Conservation (phyloP, 1,284 basidiomycete species). For the Pterulicium gracile region DNA sequence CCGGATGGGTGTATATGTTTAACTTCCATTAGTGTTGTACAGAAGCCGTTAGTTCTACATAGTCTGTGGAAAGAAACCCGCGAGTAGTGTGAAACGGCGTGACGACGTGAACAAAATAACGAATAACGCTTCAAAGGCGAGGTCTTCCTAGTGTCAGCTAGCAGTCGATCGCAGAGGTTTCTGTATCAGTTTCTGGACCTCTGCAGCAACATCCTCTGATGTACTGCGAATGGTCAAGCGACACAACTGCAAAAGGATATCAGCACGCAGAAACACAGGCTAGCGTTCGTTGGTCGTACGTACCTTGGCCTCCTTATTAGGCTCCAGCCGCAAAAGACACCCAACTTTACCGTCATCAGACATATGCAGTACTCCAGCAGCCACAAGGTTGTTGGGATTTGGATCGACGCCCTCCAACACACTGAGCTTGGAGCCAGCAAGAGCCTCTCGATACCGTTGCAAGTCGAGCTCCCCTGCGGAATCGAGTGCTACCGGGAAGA, state of each 20-base stretch:
- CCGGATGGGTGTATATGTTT: no score
- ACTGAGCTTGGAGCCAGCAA: constrained; percentile 70
- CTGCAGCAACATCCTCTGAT: constrained; percentile 81
- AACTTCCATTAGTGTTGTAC: no score
- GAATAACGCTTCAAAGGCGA: no score
- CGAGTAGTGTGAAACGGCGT: not conserved
- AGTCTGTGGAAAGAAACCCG: no score
- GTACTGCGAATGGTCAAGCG: constrained; percentile 93
- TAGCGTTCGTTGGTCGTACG: constrained; percentile 12
- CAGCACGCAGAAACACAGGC: not conserved
- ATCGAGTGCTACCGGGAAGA: constrained; percentile 75
- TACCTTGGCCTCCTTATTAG: constrained; percentile 91
- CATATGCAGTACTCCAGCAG: constrained; percentile 89
- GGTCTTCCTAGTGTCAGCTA: no score
- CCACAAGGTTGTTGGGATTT: constrained; percentile 82
- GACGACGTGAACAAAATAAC: no score
- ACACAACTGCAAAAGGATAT: constrained; percentile 53
- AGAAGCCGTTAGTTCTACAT: no score
- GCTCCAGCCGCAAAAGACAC: constrained; percentile 87
- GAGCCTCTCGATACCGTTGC: constrained; percentile 60
- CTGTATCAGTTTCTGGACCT: constrained; percentile 64
- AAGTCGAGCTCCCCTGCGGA: constrained; percentile 65
- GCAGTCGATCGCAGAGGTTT: constrained; percentile 29
- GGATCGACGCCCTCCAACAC: constrained; percentile 77
- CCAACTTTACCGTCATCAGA: constrained; percentile 86